Conservation (phyloP, 2,329 filamentous ascomycete species). For the Coniochaeta ligniaria region DNA sequence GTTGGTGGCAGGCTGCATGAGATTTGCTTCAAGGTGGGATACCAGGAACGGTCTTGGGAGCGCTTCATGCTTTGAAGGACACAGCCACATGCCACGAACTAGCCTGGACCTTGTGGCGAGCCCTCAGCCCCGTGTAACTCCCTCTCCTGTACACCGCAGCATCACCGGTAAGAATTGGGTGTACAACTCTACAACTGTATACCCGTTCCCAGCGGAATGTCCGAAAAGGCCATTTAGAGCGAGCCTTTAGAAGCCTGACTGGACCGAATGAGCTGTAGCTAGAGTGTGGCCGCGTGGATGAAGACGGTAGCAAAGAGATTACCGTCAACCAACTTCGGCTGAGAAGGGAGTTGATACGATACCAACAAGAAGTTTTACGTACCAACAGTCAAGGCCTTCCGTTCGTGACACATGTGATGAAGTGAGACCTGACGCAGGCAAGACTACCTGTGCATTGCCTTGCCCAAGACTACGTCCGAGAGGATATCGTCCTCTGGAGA, state of each 20-base stretch:
- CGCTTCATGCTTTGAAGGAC: neutral
- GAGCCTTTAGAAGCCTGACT: too few relatives aligned
- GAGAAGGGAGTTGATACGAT: neutral
- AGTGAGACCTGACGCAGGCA: neutral
- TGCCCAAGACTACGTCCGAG: neutral
- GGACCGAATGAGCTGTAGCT: neutral
- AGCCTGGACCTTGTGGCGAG: neutral
- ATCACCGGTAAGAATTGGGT: neutral
- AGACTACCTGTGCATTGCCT: neutral
- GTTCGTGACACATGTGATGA: neutral
- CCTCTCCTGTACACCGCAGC: neutral
- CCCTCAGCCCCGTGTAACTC: neutral
- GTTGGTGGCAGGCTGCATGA: neutral
- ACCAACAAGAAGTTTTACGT: neutral
- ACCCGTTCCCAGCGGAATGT: too few relatives aligned
- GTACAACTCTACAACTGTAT: too few relatives aligned
- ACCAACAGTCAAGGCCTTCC: neutral
- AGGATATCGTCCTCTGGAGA: neutral
- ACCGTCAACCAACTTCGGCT: neutral
- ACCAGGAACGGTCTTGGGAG: neutral
- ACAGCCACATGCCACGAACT: too few relatives aligned
- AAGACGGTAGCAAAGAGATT: neutral
- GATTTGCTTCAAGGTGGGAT: neutral
- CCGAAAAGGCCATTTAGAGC: too few relatives aligned
- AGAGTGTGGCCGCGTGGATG: neutral